Conservation (phyloP, 208 protist species). For the Phytomonas serpens region DNA sequence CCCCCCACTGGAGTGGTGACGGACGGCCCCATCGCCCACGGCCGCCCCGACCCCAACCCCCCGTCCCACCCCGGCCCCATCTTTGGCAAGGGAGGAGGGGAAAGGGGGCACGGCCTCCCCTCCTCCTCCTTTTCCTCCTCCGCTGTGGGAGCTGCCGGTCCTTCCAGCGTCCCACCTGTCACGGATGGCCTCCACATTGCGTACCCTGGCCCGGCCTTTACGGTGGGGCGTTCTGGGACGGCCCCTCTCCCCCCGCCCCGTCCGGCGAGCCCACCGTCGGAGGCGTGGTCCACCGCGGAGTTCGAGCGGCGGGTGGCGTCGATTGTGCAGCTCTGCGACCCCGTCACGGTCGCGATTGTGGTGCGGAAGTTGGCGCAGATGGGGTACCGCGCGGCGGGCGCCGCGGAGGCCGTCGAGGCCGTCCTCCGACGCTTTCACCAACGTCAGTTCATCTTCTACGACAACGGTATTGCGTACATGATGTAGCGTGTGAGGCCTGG, state of each 20-base stretch:
- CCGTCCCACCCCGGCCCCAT: too few species aligned
- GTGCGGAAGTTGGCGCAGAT: constrained; percentile 71
- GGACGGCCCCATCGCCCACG: too few species aligned
- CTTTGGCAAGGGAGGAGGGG: too few species aligned
- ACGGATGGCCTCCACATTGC: constrained; percentile 13
- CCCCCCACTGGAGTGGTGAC: too few species aligned
- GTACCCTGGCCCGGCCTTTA: constrained; percentile 11
- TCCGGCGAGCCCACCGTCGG: constrained; percentile 4
- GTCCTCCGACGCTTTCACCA: constrained; percentile 60
- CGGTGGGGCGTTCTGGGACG: background rate
- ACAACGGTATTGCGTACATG: constrained; percentile 76
- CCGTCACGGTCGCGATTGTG: constrained; percentile 64
- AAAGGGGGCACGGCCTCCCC: too few species aligned
- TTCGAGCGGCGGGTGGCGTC: constrained; percentile 62
- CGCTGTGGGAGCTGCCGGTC: too few species aligned
- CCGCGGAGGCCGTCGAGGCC: constrained; percentile 32
- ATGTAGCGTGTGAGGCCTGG: constrained; percentile 21
- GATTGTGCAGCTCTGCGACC: constrained; percentile 73
- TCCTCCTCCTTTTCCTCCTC: too few species aligned
- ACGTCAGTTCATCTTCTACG: constrained; percentile 75
- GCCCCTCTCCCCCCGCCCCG: background rate
- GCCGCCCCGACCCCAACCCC: too few species aligned
- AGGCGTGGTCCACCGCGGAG: constrained; percentile 19
- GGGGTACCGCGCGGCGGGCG: constrained; percentile 40
- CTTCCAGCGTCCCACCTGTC: background rate